A percentile compares a stretch with the other conserved stretches of the same genome.
Evolutionary conservation across 164 flowering plant species (phyloP).

Genomic region (Berberis vulgaris): DNA sequence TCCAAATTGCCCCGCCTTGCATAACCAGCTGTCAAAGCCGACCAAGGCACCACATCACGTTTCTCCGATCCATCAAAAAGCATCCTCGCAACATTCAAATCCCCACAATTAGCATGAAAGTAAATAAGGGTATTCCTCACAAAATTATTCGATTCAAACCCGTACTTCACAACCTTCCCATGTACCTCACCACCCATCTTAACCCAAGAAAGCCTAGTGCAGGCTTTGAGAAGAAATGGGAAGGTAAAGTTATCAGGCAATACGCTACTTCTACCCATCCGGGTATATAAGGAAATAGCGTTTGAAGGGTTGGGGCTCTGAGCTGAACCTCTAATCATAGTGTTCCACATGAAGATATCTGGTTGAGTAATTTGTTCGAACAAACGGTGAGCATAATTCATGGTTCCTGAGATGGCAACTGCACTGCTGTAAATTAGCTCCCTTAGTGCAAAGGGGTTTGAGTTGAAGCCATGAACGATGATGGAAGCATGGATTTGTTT

Average conservation of each 20-base stretch:
- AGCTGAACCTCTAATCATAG: conserved; percentile 64
- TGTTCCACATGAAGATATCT: conserved; percentile 69
- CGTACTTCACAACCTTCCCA: conserved; percentile 43
- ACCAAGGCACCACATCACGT: conserved; percentile 63
- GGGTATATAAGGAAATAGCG: conserved; percentile 36
- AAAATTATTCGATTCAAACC: conserved; percentile 43
- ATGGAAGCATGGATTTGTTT: conserved; percentile 60
- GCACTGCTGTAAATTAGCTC: conserved; percentile 50
- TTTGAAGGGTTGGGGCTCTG: conserved; percentile 42
- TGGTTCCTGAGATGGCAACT: conserved; percentile 28
- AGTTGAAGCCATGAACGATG: conserved; percentile 49
- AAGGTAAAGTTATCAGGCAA: conserved; percentile 56
- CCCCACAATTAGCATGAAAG: conserved; percentile 69
- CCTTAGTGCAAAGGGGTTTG: conserved; percentile 37
- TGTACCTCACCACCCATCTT: conserved; percentile 45
- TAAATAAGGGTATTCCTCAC: conserved; percentile 59
- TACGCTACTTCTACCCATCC: conserved; percentile 39
- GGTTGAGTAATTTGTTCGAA: conserved; percentile 54
- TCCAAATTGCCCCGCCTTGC: conserved; percentile 51
- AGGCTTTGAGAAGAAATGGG: conserved; percentile 67
- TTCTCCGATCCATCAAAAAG: conserved; percentile 46
- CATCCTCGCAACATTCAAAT: conserved; percentile 35
- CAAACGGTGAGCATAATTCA: conserved; percentile 53
- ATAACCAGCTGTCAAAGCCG: conserved; percentile 68
- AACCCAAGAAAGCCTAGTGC: conserved; percentile 48